phyloP scores from a whole-genome alignment of 208 protist species.

The Trichomonas tenax region DNA sequence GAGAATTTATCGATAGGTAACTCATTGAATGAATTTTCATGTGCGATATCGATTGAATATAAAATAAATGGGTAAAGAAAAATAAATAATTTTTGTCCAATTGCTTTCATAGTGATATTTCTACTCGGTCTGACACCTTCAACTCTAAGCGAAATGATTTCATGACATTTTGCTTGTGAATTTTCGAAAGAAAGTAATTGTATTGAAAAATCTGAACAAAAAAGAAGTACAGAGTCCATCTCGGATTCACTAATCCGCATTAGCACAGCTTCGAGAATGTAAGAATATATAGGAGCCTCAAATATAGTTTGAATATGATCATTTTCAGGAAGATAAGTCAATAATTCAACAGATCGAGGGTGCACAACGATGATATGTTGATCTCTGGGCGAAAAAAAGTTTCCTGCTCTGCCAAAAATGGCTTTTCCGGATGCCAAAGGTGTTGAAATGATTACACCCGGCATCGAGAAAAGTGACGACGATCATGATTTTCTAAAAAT shows the following conservation, averaged over 20 bases:
- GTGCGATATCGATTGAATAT: background rate
- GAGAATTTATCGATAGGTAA: background rate
- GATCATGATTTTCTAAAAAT: background rate
- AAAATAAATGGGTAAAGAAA: background rate
- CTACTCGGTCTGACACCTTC: background rate
- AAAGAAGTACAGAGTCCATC: background rate
- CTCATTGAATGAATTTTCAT: background rate
- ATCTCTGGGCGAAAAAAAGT: background rate
- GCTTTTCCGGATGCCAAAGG: background rate
- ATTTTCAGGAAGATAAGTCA: background rate
- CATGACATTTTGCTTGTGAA: background rate
- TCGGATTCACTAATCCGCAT: background rate
- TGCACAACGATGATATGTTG: background rate
- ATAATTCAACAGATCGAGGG: background rate
- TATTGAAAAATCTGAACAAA: background rate
- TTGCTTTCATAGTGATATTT: background rate
- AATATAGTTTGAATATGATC: background rate
- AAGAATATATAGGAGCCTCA: background rate
- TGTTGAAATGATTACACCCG: background rate
- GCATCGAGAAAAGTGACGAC: background rate
- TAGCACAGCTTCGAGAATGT: background rate
- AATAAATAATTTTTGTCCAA: background rate
- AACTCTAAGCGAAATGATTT: background rate
- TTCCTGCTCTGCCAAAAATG: background rate
- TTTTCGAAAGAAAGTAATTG: background rate